phyloP scores from a whole-genome alignment of 768 basidiomycete genomes.

The Crucibulum laeve region DNA sequence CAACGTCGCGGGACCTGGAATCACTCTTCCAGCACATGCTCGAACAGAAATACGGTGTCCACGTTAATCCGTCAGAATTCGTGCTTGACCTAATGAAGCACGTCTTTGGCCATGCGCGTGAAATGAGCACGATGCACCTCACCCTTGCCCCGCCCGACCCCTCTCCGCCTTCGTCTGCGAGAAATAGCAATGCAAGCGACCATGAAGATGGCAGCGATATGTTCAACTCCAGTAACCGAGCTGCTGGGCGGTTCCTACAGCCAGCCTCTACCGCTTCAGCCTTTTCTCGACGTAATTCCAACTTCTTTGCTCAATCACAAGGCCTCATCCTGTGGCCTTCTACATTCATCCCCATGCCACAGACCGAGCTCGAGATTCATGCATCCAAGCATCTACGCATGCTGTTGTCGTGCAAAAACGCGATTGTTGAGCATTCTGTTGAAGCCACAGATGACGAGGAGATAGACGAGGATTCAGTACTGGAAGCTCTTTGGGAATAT shows the following conservation, averaged over 20 bases:
- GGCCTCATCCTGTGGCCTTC: slow-evolving; percentile 58
- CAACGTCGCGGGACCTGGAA: slow-evolving; percentile 46
- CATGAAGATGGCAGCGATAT: not conserved
- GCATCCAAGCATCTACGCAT: slow-evolving; percentile 55
- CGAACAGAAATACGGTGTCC: slow-evolving; percentile 43
- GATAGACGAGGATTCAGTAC: slow-evolving; percentile 31
- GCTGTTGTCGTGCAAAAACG: slow-evolving; percentile 33
- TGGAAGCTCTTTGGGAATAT: slow-evolving; percentile 46
- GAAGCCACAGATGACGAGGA: slow-evolving; percentile 27
- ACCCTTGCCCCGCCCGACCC: slow-evolving; percentile 45
- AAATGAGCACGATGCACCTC: slow-evolving; percentile 46
- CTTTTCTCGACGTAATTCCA: not conserved
- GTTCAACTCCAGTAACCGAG: too few species aligned
- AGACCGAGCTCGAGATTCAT: slow-evolving; percentile 64
- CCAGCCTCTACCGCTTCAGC: too few species aligned
- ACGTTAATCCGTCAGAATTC: slow-evolving; percentile 44
- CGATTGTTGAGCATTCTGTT: slow-evolving; percentile 31
- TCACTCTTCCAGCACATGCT: slow-evolving; percentile 60
- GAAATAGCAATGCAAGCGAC: too few species aligned
- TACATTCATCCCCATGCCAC: slow-evolving; percentile 52
- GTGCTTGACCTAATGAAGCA: slow-evolving; percentile 40
- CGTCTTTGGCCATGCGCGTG: slow-evolving; percentile 51
- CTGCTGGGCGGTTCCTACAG: too few species aligned
- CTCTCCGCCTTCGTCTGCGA: too few species aligned
- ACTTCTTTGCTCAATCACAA: slow-evolving; percentile 36